Conservation (phyloP, 2,329 filamentous ascomycete genomes). For the Botrytis galanthina region DNA sequence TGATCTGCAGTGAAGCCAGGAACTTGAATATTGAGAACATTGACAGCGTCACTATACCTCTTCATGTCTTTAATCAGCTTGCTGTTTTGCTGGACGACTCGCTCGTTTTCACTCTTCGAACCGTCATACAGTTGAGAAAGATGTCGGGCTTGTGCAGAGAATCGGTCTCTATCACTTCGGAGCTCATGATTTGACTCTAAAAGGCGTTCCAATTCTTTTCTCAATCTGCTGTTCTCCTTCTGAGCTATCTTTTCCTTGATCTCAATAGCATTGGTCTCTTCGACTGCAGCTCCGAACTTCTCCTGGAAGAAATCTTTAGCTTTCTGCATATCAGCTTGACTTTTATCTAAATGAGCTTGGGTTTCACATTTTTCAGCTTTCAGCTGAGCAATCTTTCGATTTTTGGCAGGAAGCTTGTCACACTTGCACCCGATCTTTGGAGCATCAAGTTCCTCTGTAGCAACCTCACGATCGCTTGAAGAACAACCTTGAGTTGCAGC, state of each 20-base stretch:
- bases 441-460: neutral
- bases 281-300: too few species aligned
- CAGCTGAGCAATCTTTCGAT: neutral
- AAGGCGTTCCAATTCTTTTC: accelerated
- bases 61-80: neutral
- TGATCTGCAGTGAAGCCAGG: neutral
- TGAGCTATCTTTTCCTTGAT: neutral
- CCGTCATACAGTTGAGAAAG: neutral
- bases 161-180: neutral
- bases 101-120: neutral
- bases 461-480: neutral
- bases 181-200: neutral
- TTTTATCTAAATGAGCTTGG: too few species aligned
- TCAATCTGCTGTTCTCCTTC: too few species aligned
- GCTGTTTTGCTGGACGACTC: neutral
- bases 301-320: too few species aligned
- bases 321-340: too few species aligned
- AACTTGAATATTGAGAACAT: neutral
- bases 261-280: neutral
- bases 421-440: too few species aligned
- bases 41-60: accelerated
- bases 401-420: neutral
- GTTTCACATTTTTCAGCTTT: neutral
- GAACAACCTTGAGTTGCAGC: neutral
- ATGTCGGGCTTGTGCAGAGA: neutral